A percentile compares a stretch with the other conserved stretches of the same genome.
phyloP scores from a whole-genome alignment of 192 early-diverging fungal species.

The Backusella tarrabulga region DNA sequence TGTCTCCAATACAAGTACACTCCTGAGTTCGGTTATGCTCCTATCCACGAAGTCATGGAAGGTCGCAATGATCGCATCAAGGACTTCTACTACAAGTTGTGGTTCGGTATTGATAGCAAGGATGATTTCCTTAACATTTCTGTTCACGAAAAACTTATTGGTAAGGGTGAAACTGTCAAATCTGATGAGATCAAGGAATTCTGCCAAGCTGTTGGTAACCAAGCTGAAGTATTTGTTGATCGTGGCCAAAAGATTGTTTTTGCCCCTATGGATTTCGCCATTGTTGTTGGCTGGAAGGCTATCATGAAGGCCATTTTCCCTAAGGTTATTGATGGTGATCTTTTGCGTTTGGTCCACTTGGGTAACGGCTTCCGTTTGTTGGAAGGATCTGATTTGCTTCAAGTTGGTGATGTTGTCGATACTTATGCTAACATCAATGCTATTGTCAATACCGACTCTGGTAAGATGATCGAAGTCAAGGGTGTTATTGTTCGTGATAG shows the following conservation, averaged over 20 bases:
- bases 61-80: slow-evolving; percentile 83
- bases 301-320: slow-evolving; percentile 92
- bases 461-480: slow-evolving; percentile 91
- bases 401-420: slow-evolving; percentile 80
- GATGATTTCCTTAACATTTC: slow-evolving; percentile 53
- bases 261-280: slow-evolving; percentile 94
- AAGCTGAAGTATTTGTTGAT: slow-evolving; percentile 62
- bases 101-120: slow-evolving; percentile 62
- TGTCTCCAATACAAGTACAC: slow-evolving; percentile 81
- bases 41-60: slow-evolving; percentile 87
- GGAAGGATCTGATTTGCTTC: slow-evolving; percentile 67
- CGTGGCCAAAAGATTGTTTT: slow-evolving; percentile 68
- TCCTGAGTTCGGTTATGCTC: slow-evolving; percentile 72
- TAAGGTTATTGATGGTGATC: slow-evolving; percentile 91
- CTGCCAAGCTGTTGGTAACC: slow-evolving; percentile 75
- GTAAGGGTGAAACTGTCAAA: slow-evolving; percentile 59
- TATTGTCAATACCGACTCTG: slow-evolving; percentile 84
- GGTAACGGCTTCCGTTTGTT: slow-evolving; percentile 92
- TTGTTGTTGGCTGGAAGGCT: slow-evolving; percentile 88
- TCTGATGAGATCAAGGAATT: slow-evolving; percentile 70
- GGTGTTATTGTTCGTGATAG: slow-evolving; percentile 70
- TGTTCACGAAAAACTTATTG: slow-evolving; percentile 64
- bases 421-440: slow-evolving; percentile 83
- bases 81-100: slow-evolving; percentile 81
- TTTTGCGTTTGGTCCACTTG: slow-evolving; percentile 89